Conservation (phyloP, 768 basidiomycete species). For the Boletus sp. region DNA sequence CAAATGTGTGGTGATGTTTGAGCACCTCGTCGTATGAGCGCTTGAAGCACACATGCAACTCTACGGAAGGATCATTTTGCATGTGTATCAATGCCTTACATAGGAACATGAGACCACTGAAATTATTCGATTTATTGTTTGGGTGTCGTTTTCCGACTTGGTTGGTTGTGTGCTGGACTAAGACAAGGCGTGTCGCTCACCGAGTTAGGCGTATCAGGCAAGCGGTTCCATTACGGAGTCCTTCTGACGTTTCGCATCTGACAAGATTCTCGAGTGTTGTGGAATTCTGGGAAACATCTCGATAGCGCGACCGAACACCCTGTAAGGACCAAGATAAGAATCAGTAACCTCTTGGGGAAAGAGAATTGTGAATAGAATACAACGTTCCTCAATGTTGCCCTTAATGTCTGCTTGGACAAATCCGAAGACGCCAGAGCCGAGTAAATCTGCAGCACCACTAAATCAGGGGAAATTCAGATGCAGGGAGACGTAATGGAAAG, state of each 20-base stretch:
- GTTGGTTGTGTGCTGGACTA: background rate
- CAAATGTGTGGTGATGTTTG: conserved; percentile 61
- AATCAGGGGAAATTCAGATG: conserved; percentile 11
- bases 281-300: conserved; percentile 42
- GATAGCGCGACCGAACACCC: conserved; percentile 64
- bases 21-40: conserved; percentile 69
- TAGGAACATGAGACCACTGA: conserved; percentile 66
- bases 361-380: conserved; percentile 13
- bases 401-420: conserved; percentile 73
- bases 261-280: conserved; percentile 63
- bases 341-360: conserved; percentile 11
- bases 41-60: conserved; percentile 68
- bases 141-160: background rate
- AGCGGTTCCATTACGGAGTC: conserved; percentile 49
- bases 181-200: conserved; percentile 39
- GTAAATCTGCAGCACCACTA: conserved; percentile 47
- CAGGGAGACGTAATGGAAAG: conserved; percentile 22
- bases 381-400: conserved; percentile 60
- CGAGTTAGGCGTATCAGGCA: conserved; percentile 66
- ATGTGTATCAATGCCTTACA: conserved; percentile 66
- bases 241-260: conserved; percentile 44
- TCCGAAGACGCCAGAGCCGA: conserved; percentile 67
- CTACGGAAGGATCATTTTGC: conserved; percentile 50
- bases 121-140: conserved; percentile 4
- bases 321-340: conserved; percentile 29